Percentiles rank a stretch among this genome's conserved stretches.
These are phyloP conservation scores for Halteria grandinella DNA, from an alignment of 73 alveolate species.

Conservation along the genomic window DNA sequence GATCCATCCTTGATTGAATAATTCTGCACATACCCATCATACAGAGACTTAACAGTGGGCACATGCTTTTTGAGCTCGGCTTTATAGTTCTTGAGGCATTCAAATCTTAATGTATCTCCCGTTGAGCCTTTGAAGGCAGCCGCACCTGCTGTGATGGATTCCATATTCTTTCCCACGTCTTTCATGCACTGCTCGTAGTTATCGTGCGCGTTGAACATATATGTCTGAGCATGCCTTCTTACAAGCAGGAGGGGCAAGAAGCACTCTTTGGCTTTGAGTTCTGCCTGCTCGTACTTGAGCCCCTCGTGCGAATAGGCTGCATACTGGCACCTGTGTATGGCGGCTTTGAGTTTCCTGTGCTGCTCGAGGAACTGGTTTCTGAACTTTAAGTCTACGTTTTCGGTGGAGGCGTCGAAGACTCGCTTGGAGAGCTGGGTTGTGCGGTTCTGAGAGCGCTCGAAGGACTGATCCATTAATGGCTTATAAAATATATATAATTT, in stretches of 20 bases:
- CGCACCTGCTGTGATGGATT: not conserved
- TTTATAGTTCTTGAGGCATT: constrained; percentile 4
- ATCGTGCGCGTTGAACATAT: constrained; percentile 16
- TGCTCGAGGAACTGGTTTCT: constrained; percentile 1
- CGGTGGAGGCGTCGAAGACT: no score
- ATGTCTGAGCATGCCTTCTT: constrained; percentile 20
- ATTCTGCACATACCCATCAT: constrained; percentile 25
- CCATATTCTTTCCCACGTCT: not conserved
- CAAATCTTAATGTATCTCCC: not conserved
- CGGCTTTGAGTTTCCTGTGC: constrained; percentile 10
- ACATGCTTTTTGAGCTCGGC: not conserved
- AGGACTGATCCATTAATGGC: no score
- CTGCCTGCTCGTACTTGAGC: constrained; percentile 7
- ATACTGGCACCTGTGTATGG: constrained; percentile 23
- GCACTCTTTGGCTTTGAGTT: constrained; percentile 18
- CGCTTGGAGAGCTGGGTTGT: no score
- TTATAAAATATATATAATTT: no score
- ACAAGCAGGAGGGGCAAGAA: constrained; percentile 20
- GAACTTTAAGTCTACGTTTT: constrained; percentile 33
- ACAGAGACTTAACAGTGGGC: constrained; percentile 5
- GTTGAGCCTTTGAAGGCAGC: no score
- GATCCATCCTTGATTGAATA: constrained; percentile 24
- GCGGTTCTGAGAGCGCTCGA: no score
- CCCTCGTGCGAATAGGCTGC: constrained; percentile 24
- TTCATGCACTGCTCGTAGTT: not conserved